Percentiles rank a stretch among this genome's conserved stretches.
phyloP scores from a whole-genome alignment of 225 moss, liverwort and hornwort species.

The Ulota crispa region DNA sequence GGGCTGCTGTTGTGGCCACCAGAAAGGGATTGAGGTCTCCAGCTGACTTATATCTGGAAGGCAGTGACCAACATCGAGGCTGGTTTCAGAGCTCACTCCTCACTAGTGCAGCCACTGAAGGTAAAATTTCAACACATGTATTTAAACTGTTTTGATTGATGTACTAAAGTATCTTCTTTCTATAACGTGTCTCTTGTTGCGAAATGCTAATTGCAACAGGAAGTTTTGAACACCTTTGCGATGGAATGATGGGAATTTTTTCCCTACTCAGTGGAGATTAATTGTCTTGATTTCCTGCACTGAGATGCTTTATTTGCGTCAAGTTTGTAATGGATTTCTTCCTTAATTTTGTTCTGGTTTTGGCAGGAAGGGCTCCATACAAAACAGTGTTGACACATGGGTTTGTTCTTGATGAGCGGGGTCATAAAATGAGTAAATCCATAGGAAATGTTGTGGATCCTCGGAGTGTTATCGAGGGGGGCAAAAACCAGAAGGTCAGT shows the following conservation, averaged over 20 bases:
- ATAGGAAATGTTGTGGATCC: constrained; percentile 93
- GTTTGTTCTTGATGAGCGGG: constrained; percentile 93
- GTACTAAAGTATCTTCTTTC: constrained; percentile 2
- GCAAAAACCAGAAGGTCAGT: constrained; percentile 87
- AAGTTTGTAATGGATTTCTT: constrained; percentile 7
- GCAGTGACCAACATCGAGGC: constrained; percentile 98
- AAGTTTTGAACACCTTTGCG: background rate
- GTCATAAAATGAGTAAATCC: constrained; percentile 97
- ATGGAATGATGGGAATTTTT: background rate
- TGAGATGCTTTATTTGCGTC: background rate
- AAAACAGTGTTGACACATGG: constrained; percentile 91
- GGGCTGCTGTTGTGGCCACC: constrained; percentile 76
- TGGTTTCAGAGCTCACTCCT: constrained; percentile 99
- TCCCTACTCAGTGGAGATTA: background rate
- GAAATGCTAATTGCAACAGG: background rate
- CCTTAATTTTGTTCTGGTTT: constrained; percentile 3
- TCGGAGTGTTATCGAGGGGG: constrained; percentile 77
- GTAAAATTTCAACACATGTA: constrained; percentile 26
- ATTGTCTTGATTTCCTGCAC: background rate
- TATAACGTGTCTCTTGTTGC: background rate
- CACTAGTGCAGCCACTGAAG: constrained; percentile 92
- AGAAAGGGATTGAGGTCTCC: constrained; percentile 84
- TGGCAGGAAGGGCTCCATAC: constrained; percentile 84
- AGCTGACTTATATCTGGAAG: constrained; percentile 93
- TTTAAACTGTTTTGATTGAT: background rate